These are phyloP conservation scores for Rhododendron griersonianum DNA, from an alignment of 148 eudicot genomes.

Conservation along the genomic window DNA sequence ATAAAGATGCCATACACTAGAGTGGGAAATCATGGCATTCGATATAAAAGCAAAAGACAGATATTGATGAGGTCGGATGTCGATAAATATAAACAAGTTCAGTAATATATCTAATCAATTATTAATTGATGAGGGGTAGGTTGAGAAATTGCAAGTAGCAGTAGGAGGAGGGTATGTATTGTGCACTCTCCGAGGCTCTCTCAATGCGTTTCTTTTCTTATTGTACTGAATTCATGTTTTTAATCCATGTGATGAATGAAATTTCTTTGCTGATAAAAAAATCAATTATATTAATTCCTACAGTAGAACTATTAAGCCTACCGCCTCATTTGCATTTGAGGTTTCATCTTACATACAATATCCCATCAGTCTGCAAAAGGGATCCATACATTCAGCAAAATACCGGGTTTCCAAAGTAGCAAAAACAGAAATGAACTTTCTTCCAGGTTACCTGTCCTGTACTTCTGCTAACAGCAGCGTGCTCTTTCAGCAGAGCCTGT, in stretches of 20 bases:
- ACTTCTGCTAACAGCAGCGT: constrained; percentile 69
- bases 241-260: no score
- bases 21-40: background rate
- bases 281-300: background rate
- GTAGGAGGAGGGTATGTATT: background rate
- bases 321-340: background rate
- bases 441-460: constrained; percentile 67
- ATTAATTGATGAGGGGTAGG: background rate
- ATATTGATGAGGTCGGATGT: background rate
- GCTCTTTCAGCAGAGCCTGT: constrained; percentile 74
- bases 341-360: background rate
- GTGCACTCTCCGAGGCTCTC: no score
- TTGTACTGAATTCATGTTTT: no score
- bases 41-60: background rate
- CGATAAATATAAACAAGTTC: background rate
- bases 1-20: background rate
- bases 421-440: background rate
- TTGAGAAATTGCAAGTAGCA: background rate
- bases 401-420: background rate
- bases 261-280: no score
- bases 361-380: background rate
- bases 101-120: background rate
- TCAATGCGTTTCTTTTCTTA: no score
- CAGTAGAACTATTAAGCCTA: background rate
- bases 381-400: background rate